Evolutionary conservation across 331 rosid species (phyloP), one percentile per base, ranked within the genome.

Genomic region (Quercus tomentella): DNA sequence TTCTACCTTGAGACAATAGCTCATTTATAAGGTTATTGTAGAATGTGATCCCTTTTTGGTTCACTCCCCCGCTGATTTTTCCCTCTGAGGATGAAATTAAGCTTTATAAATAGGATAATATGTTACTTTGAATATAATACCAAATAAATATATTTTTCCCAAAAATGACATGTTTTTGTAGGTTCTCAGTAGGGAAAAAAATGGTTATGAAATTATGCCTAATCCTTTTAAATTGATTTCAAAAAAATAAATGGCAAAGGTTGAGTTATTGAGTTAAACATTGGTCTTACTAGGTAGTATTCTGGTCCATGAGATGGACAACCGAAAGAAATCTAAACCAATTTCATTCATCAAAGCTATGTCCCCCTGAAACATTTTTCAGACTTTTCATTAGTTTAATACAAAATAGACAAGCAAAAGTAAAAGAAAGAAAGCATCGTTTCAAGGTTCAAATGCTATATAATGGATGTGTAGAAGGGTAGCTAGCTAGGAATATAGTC

Each of bases 221-320:
- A 10, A 10, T 49, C 17, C 17, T 49, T 49, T 49, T 10, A 3
- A 49, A 12, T 3, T 1, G 17, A 49, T 49, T 49, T 12, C 4
- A 49, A 4, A 25, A 23, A 6, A 28, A 56, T 3, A 69, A 10
- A 69, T 17, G 8, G 25, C 37, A 43, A 25, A 41, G 9, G 4
- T 28, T 14, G 75, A 9, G 2, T 10, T 54, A 1, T 28, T 7
- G 56, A 17, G 4, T 10, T 54, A 1, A 16, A 18, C 7, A 25
- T 43, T 76, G 16, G 56, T 25, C 88, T 79, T 81, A 90, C 94
- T 79, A 25, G 92, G 92, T 2, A 90, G 30, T 57, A 90, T 72
- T 75, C 94, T 82, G 23, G 94, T 35, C 94, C 94, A 90, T 37
- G 95, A 91, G 76, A 91, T 80, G 31, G 92, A 91, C 45, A 91